Base-by-base conservation (phyloP, 441 rosid genomes). In the Dalechampia spathulata region DNA sequence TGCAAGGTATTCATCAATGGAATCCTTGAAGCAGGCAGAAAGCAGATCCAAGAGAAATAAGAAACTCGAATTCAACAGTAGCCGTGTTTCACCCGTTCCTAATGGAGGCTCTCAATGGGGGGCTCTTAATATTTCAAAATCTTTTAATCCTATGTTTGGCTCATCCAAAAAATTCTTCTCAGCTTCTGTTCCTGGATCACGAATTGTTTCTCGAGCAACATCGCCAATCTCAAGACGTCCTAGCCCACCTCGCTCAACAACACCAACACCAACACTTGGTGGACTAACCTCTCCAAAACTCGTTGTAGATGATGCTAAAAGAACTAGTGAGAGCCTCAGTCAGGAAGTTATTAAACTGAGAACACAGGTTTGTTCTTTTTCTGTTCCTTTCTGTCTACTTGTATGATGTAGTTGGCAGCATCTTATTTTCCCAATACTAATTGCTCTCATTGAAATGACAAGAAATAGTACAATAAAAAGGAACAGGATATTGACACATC, bases 101-200 rank as follows among this genome's bases (percentile, higher is more conserved):
- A 86, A 73, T 77, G 87, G 90, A 67, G 78, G 87, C 62, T 85
- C 88, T 25, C 95, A 89, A 45, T 79, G 86, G 80, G 92, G 91
- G 63, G 82, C 83, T n/a, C 76, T 78, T 17, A 80, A 72, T 69
- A 75, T 80, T 49, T 76, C 96, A 53, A 89, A 83, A 75, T 81
- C 96, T 51, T 75, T 87, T 44, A 86, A 78, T 73, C 95, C 93
- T 20, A 82, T 80, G 59, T 92, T 89, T 70, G 96, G 90, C 62
- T 79, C 94, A 49, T 92, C 99, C 46, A 92, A 89, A 77, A 92
- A 89, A 64, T 78, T 86, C 68, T 89, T 86, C 75, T 92, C 99
- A 43, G 99, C 97, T 62, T 92, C 97, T 67, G 95, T 92, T 77
- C 99, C 97, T 66, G 97, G 99, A 52, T 92, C 99, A 44, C 78